Percentiles rank a stretch among this genome's conserved stretches.
phyloP scores from a whole-genome alignment of 805 yeast genomes.

The Saccharomycopsis babjevae region DNA sequence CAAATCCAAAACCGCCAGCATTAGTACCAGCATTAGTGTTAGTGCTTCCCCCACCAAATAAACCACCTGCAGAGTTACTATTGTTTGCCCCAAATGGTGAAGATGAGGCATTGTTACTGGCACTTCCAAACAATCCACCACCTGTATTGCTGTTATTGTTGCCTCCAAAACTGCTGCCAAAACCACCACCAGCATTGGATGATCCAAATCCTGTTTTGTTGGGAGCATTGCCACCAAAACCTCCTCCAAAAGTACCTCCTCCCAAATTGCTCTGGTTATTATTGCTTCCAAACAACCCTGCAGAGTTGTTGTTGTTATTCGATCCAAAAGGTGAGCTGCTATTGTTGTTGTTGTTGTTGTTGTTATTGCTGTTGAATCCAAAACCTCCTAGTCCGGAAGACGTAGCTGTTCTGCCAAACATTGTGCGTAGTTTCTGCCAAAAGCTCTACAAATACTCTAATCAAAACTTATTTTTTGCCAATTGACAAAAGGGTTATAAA shows the following conservation, averaged over 20 bases:
- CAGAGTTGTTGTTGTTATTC: slow-evolving; percentile 12
- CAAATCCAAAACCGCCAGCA: slow-evolving; percentile 24
- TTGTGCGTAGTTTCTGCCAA: neutral
- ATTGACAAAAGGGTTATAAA: too few species aligned
- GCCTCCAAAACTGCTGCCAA: neutral
- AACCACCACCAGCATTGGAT: neutral
- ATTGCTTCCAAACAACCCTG: slow-evolving; percentile 14
- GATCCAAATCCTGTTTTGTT: slow-evolving; percentile 6
- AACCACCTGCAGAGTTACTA: slow-evolving; percentile 30
- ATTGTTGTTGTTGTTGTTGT: slow-evolving; percentile 6
- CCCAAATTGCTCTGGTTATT: neutral
- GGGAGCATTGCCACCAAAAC: slow-evolving; percentile 20
- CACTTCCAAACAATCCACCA: slow-evolving; percentile 35
- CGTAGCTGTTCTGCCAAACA: slow-evolving; percentile 12
- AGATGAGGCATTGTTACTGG: slow-evolving; percentile 19
- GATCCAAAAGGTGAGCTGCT: slow-evolving; percentile 15
- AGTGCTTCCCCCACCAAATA: slow-evolving; percentile 8
- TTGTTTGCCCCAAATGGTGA: slow-evolving; percentile 22
- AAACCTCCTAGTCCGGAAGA: slow-evolving; percentile 14
- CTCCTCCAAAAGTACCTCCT: slow-evolving; percentile 8
- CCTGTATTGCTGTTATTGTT: slow-evolving; percentile 15
- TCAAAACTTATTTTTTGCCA: neutral
- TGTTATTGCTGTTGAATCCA: slow-evolving; percentile 10
- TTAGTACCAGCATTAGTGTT: slow-evolving; percentile 18
- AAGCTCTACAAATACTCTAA: neutral